Conservation (phyloP, 163 green algal genomes). For the Trebouxia gelatinosa region DNA sequence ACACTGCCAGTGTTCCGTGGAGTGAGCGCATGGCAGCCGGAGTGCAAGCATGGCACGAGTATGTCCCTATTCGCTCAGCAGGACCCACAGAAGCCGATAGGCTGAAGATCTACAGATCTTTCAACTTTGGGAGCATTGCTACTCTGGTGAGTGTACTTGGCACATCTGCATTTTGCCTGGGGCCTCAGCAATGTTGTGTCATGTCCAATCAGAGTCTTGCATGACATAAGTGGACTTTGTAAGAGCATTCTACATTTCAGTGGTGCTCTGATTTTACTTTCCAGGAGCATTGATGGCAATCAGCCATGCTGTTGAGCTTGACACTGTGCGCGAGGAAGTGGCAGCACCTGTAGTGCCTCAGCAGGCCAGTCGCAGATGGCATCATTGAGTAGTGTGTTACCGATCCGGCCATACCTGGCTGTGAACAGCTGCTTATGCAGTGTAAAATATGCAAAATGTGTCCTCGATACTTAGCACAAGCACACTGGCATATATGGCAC, state of each 20-base stretch:
- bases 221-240: slow-evolving; percentile 12
- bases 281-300: slow-evolving; percentile 21
- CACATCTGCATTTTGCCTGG: slow-evolving; percentile 21
- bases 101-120: slow-evolving; percentile 14
- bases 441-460: slow-evolving; percentile 23
- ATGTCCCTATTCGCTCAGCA: slow-evolving; percentile 19
- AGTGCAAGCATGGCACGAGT: slow-evolving; percentile 16
- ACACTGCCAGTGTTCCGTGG: slow-evolving; percentile 8
- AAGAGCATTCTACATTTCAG: slow-evolving; percentile 13
- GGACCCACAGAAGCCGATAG: slow-evolving; percentile 11
- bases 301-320: slow-evolving; percentile 12
- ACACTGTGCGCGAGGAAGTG: slow-evolving; percentile 13
- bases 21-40: slow-evolving; percentile 18
- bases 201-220: slow-evolving; percentile 7
- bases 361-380: slow-evolving; percentile 13
- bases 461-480: slow-evolving; percentile 18
- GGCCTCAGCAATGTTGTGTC: slow-evolving; percentile 19
- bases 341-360: slow-evolving; percentile 18
- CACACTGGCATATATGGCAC: slow-evolving; percentile 14
- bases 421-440: slow-evolving; percentile 21
- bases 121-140: slow-evolving; percentile 25
- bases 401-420: slow-evolving; percentile 5
- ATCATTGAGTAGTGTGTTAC: slow-evolving; percentile 20
- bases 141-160: slow-evolving; percentile 21
- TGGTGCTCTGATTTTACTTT: slow-evolving; percentile 14